Percentiles rank a stretch among this genome's conserved stretches.
Conservation (phyloP, 2,329 filamentous ascomycete genomes). For the Tolypocladium capitatum region DNA sequence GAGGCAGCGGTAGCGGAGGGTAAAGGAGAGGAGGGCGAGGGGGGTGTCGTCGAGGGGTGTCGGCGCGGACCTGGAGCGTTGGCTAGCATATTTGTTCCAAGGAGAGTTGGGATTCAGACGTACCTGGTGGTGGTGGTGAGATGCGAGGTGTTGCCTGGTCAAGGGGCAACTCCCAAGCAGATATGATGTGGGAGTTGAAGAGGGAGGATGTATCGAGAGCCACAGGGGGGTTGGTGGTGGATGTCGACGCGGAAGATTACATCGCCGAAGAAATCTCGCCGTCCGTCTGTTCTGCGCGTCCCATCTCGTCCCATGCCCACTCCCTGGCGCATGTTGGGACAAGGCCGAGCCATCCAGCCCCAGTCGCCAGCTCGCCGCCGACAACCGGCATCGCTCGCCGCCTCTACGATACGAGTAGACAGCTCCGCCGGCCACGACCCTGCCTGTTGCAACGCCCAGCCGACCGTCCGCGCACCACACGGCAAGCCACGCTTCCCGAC, state of each 20-base stretch:
- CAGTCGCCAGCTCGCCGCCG: neutral
- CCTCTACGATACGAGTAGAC: too few species aligned
- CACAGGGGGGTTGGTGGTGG: neutral
- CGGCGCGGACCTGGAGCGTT: neutral
- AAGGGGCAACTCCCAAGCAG: neutral
- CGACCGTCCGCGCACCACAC: too few species aligned
- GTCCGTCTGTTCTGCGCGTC: neutral
- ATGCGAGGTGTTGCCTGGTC: too few species aligned
- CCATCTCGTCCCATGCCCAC: neutral
- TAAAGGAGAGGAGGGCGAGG: slow-evolving; percentile 8
- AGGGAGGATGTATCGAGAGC: neutral
- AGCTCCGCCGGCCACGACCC: too few species aligned
- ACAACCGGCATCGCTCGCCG: neutral
- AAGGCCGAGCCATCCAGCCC: neutral
- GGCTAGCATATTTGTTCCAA: neutral
- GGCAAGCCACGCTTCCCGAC: neutral
- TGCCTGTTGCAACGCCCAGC: too few species aligned
- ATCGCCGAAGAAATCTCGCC: neutral
- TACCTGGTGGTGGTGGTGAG: neutral
- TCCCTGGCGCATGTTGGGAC: neutral
- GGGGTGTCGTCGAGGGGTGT: neutral
- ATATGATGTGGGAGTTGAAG: neutral
- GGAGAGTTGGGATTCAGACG: neutral
- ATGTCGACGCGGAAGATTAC: neutral
- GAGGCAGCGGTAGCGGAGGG: slow-evolving; percentile 13